Percentiles rank a stretch among this genome's conserved stretches.
Evolutionary conservation across 257 asterid genomes (phyloP).

Genomic region (Coffea eugenioides): DNA sequence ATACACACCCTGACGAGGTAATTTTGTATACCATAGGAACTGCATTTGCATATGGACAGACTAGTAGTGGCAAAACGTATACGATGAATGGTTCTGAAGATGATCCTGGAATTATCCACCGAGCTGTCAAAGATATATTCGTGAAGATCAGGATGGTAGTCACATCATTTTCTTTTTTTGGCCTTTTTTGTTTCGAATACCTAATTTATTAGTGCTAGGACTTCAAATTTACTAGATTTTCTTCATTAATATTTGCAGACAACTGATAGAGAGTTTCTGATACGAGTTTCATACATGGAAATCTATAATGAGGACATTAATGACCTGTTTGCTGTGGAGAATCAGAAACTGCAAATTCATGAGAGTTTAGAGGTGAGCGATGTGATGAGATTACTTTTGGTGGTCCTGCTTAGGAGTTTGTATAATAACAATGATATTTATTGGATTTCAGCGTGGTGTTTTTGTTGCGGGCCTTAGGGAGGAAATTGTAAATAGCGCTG

Average conservation of each 20-base stretch:
- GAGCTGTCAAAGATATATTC: slow-evolving; percentile 83
- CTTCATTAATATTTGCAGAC: slow-evolving; percentile 35
- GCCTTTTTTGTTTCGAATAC: neutral
- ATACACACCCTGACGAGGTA: neutral
- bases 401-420: slow-evolving; percentile 1
- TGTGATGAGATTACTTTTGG: slow-evolving; percentile 11
- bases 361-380: slow-evolving; percentile 91
- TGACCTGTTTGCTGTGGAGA: slow-evolving; percentile 86
- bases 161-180: neutral
- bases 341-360: slow-evolving; percentile 90
- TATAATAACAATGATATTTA: slow-evolving; percentile 13
- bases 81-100: slow-evolving; percentile 94
- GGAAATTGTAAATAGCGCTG: slow-evolving; percentile 82
- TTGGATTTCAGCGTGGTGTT: slow-evolving; percentile 79
- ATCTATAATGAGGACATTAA: slow-evolving; percentile 93
- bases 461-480: slow-evolving; percentile 97
- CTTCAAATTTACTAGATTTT: neutral
- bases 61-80: slow-evolving; percentile 96
- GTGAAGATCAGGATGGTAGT: slow-evolving; percentile 62
- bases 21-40: slow-evolving; percentile 56
- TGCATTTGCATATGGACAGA: slow-evolving; percentile 98
- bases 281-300: slow-evolving; percentile 98
- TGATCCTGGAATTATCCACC: slow-evolving; percentile 85
- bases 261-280: slow-evolving; percentile 77
- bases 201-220: slow-evolving; percentile 5